phyloP scores from a whole-genome alignment of 345 rosid species.

The Salix koriyanagi region DNA sequence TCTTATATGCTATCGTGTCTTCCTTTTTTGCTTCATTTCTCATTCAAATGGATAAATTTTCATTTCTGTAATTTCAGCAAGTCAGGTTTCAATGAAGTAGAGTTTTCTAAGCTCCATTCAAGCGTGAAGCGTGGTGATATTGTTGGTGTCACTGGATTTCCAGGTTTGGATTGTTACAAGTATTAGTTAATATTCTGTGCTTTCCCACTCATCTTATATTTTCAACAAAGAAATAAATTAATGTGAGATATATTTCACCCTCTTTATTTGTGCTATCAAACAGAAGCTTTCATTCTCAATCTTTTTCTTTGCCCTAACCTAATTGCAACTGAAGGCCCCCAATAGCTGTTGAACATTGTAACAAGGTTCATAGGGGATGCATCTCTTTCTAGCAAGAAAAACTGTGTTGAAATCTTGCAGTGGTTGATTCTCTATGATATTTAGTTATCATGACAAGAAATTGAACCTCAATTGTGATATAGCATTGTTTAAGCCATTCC shows the following conservation, averaged over 20 bases:
- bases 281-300: background rate
- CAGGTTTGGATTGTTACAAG: slow-evolving; percentile 49
- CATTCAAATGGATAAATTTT: background rate
- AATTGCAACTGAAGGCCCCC: background rate
- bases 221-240: background rate
- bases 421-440: background rate
- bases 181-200: background rate
- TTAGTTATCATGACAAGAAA: background rate
- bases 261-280: background rate
- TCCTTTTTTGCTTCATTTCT: background rate
- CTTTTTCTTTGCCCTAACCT: background rate
- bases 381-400: background rate
- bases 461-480: background rate
- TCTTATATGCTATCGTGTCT: background rate
- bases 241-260: background rate
- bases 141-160: slow-evolving; percentile 89
- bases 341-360: background rate
- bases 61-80: slow-evolving; percentile 42
- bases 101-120: slow-evolving; percentile 63
- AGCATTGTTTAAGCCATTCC: background rate
- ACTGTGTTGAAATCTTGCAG: background rate
- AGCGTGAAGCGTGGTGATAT: slow-evolving; percentile 87
- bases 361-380: background rate
- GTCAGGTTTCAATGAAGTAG: slow-evolving; percentile 67
- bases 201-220: background rate